These are phyloP conservation scores for Carex sylvatica DNA, from an alignment of 202 grass and related monocot species.

Conservation along the genomic window DNA sequence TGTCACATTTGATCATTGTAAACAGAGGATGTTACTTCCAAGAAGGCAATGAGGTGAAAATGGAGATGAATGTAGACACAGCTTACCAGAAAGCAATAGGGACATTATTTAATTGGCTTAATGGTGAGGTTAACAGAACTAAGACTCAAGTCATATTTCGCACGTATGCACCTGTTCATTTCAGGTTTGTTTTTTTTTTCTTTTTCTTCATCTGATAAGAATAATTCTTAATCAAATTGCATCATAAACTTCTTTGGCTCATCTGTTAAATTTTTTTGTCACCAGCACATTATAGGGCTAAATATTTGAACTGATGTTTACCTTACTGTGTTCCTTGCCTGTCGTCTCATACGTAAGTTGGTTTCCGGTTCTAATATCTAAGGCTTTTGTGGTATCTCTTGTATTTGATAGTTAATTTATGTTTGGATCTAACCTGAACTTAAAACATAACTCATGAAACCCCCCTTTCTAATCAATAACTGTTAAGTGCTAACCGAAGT, in stretches of 20 bases:
- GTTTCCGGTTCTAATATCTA: neutral
- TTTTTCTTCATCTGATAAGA: neutral
- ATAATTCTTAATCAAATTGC: neutral
- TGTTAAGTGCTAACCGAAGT: neutral
- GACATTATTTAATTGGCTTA: conserved; percentile 69
- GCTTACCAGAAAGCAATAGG: conserved; percentile 65
- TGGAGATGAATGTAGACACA: conserved; percentile 65
- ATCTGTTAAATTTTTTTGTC: neutral
- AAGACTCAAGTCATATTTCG: conserved; percentile 86
- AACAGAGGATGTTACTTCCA: conserved; percentile 75
- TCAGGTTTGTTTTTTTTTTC: conserved; percentile 55
- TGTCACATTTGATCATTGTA: neutral
- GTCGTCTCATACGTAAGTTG: neutral
- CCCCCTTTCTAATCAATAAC: neutral
- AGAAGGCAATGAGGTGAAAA: conserved; percentile 69
- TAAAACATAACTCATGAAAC: neutral
- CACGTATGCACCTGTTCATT: conserved; percentile 89
- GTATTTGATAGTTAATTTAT: conserved; percentile 5
- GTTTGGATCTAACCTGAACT: neutral
- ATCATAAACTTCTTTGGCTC: neutral
- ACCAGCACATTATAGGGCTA: neutral
- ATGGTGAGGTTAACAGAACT: conserved; percentile 58
- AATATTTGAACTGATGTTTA: neutral
- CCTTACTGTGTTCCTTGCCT: neutral
- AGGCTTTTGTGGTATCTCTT: neutral